Percentiles rank a stretch among this genome's conserved stretches.
phyloP scores from a whole-genome alignment of 345 rosid species.

The Limnanthes douglasii region DNA sequence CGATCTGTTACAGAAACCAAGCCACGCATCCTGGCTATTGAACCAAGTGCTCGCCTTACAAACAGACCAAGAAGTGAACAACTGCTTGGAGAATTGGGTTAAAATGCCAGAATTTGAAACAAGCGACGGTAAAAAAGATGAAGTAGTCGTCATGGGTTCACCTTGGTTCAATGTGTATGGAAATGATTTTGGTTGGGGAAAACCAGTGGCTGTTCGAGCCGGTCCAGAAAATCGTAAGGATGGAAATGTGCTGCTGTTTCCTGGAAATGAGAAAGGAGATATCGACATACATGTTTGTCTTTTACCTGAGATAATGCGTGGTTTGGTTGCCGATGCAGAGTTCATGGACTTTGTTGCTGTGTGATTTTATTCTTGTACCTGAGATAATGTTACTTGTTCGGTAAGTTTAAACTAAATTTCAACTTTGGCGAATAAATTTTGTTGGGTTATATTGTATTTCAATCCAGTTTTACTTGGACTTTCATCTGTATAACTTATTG shows the following conservation, averaged over 20 bases:
- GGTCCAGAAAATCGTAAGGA: not conserved
- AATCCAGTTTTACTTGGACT: no score
- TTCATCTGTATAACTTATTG: no score
- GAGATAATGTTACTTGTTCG: no score
- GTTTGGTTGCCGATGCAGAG: no score
- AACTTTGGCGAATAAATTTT: no score
- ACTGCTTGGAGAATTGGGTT: constrained; percentile 6
- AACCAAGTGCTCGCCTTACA: not conserved
- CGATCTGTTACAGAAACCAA: not conserved
- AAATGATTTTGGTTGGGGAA: constrained; percentile 30
- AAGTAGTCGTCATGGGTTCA: constrained; percentile 11
- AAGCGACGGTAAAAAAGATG: not conserved
- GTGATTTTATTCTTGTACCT: no score
- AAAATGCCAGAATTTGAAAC: not conserved
- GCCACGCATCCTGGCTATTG: constrained; percentile 4
- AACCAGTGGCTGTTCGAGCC: constrained; percentile 10
- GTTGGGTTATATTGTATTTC: no score
- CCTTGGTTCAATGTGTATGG: constrained; percentile 28
- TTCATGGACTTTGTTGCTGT: no score
- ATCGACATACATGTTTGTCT: constrained; percentile 9
- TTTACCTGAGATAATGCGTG: no score
- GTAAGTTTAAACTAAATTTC: no score
- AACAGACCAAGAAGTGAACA: not conserved
- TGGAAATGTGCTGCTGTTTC: constrained; percentile 2
- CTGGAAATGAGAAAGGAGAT: constrained; percentile 9